Conservation (phyloP, 75 land plant genomes). For the Pinus taeda region DNA sequence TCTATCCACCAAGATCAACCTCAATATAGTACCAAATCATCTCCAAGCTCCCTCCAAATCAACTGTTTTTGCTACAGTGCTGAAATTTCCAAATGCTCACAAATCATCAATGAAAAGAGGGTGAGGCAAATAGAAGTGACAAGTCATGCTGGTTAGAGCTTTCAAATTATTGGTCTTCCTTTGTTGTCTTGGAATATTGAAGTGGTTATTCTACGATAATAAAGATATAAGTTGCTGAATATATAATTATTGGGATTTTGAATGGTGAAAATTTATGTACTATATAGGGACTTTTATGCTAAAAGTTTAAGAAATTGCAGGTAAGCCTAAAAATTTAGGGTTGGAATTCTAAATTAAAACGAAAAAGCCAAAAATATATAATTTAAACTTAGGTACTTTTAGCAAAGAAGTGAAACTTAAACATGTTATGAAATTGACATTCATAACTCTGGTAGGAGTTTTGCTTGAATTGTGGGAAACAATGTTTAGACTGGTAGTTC, state of each 20-base stretch:
- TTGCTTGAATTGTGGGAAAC: too few species aligned
- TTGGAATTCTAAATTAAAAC: not conserved
- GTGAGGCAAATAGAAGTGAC: too few species aligned
- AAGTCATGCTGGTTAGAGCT: too few species aligned
- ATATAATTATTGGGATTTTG: not conserved
- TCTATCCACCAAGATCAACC: too few species aligned
- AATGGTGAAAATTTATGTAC: not conserved
- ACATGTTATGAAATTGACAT: not conserved
- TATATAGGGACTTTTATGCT: not conserved
- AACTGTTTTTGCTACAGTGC: too few species aligned
- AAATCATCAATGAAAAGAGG: too few species aligned
- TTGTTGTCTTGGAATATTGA: not conserved
- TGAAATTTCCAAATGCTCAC: too few species aligned
- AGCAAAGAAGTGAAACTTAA: not conserved
- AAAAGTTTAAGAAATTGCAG: not conserved
- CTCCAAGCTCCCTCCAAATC: too few species aligned
- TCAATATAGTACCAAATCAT: too few species aligned
- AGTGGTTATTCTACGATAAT: not conserved
- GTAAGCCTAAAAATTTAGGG: not conserved
- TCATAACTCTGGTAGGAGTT: not conserved
- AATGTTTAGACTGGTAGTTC: too few species aligned
- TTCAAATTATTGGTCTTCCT: too few species aligned
- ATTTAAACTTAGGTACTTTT: not conserved
- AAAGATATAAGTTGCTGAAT: not conserved
- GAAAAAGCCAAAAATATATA: not conserved